Conservation (phyloP, 495 filamentous ascomycete species). For the Penicillium coffeae region DNA sequence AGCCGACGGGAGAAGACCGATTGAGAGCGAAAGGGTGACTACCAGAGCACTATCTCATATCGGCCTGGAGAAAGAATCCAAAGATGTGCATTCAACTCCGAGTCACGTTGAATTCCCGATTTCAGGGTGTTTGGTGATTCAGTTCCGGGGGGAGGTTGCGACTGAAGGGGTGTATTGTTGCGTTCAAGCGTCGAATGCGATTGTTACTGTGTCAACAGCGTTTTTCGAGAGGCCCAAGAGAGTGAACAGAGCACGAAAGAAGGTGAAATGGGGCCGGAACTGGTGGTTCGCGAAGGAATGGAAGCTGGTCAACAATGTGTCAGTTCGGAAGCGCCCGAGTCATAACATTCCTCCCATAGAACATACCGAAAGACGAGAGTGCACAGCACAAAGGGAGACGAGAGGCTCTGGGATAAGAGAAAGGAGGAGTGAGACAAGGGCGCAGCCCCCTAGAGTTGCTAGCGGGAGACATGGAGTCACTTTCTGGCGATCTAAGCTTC, state of each 20-base stretch:
- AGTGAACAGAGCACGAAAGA: too few species aligned
- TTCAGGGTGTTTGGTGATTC: too few species aligned
- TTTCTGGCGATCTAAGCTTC: not conserved
- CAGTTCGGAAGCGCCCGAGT: slow-evolving; percentile 6
- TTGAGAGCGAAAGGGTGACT: slow-evolving; percentile 27
- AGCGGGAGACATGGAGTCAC: not conserved
- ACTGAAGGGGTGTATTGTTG: too few species aligned
- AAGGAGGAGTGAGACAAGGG: slow-evolving; percentile 14
- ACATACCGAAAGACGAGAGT: slow-evolving; percentile 10
- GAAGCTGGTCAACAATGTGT: slow-evolving; percentile 1
- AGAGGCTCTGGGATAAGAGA: not conserved
- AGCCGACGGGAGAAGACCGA: slow-evolving; percentile 25
- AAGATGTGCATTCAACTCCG: slow-evolving; percentile 7
- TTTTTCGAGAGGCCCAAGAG: too few species aligned
- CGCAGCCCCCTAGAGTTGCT: slow-evolving; percentile 2
- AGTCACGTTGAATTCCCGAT: not conserved
- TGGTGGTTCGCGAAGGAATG: slow-evolving; percentile 7
- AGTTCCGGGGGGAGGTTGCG: not conserved
- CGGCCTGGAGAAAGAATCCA: slow-evolving; percentile 12
- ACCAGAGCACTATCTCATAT: slow-evolving; percentile 45
- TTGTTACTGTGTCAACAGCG: too few species aligned
- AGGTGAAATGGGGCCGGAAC: not conserved
- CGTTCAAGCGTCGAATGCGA: too few species aligned
- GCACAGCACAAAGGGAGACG: slow-evolving; percentile 18
- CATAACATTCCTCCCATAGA: slow-evolving; percentile 2